Base-by-base conservation (phyloP, 768 basidiomycete species). In the Trametes cinnabarina region DNA sequence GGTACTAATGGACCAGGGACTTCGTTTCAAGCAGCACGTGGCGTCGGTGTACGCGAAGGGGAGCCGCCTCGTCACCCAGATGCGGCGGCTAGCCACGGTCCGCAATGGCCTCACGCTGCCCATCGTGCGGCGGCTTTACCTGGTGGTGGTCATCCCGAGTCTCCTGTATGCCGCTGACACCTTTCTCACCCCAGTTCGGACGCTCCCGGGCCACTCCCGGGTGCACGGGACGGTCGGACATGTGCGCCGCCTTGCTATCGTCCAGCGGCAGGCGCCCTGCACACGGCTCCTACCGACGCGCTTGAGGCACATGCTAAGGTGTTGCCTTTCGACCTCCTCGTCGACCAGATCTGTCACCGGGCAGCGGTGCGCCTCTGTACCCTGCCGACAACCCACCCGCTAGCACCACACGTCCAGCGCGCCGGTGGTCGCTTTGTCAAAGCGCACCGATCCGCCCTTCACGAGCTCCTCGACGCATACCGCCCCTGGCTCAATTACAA, bases 101-200 rank as follows among this genome's bases (percentile, higher is more conserved):
- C 48, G 62, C 4, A 59, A 48, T 4, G 73, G 74, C 0, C 58
- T 71, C 1, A 11, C 57, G 1, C 22, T 55, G 15, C 41, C 39
- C 0, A 34, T 63, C 26, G 53, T 68, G 14, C 42, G 67, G 14
- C 49, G 58, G n/a, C 54, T 73, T 20, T 77, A 73, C n/a, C 42
- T 67, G 1, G 40, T 65, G 2, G 60, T 69, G 0, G 66, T 63
- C 0, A 44, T 71, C 4, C 72, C 73, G 0, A 67, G 65, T 23
- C 72, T 74, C 61, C 61, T 72, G 20, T 76, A 75, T 48, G 69
- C 61, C 1, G 56, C 52, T 8, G 56, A 57, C 37, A 41, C 47
- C 3, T 62, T 51, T 28, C 20, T 57, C 1, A 46, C 47, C 3
- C 61, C 57, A 7, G 15, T 54, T 17, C 28, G 48, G 17, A 17